These are phyloP conservation scores for Gonapodya prolifera DNA, from an alignment of 192 early-diverging fungal species.

Conservation along the genomic window DNA sequence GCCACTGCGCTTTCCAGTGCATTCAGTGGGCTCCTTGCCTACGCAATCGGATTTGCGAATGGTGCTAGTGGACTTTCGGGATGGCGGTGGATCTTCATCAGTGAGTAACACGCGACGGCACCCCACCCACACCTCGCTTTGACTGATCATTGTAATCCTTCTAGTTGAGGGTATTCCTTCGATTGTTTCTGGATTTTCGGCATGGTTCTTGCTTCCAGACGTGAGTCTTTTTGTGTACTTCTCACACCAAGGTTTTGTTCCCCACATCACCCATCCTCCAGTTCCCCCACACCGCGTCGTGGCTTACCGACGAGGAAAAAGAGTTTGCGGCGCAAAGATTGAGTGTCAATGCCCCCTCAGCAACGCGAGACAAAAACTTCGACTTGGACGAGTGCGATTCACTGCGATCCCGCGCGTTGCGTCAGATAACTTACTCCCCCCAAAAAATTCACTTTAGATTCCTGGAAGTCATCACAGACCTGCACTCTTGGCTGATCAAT, in stretches of 20 bases:
- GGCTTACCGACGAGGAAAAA: not conserved
- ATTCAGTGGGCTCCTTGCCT: not conserved
- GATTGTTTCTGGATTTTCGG: not conserved
- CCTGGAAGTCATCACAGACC: not conserved
- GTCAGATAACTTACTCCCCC: too few species aligned
- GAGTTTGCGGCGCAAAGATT: not conserved
- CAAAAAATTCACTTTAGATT: not conserved
- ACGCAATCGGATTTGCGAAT: slow-evolving; percentile 3
- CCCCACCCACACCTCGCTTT: too few species aligned
- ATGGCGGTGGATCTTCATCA: slow-evolving; percentile 8
- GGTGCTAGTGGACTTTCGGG: slow-evolving; percentile 7
- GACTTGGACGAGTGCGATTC: not conserved
- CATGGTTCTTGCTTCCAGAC: not conserved
- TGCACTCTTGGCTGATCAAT: not conserved
- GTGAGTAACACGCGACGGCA: not conserved
- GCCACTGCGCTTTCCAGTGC: slow-evolving; percentile 11
- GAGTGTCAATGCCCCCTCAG: not conserved
- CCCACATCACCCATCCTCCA: too few species aligned
- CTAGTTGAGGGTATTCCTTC: not conserved
- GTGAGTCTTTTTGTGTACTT: too few species aligned
- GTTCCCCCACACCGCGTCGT: not conserved
- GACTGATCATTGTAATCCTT: not conserved
- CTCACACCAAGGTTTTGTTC: too few species aligned
- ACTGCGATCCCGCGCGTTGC: not conserved
- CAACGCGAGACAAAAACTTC: not conserved